phyloP scores from a whole-genome alignment of 169 alveolate species.

The Plasmodium coatneyi region DNA sequence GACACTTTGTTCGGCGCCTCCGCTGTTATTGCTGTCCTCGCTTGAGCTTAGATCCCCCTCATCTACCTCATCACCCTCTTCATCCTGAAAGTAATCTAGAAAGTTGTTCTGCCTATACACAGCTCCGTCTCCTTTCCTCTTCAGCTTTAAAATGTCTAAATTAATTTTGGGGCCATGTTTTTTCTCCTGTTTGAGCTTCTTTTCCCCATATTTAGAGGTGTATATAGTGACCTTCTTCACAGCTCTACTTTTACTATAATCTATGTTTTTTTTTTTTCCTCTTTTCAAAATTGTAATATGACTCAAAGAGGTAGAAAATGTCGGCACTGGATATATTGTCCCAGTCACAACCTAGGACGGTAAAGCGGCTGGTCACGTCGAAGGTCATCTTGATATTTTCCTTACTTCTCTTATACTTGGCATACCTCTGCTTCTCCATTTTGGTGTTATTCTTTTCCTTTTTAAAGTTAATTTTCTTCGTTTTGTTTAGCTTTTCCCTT shows the following conservation, averaged over 20 bases:
- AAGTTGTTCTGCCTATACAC: conserved; percentile 61
- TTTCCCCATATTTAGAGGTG: conserved; percentile 94
- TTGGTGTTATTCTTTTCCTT: conserved; percentile 47
- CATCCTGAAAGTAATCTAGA: conserved; percentile 72
- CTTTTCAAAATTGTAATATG: conserved; percentile 85
- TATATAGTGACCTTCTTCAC: conserved; percentile 92
- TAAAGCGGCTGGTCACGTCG: conserved; percentile 91
- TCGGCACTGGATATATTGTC: conserved; percentile 94
- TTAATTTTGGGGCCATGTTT: conserved; percentile 92
- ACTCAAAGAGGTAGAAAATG: conserved; percentile 91
- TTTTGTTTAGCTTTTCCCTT: conserved; percentile 10
- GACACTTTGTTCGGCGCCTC: not conserved
- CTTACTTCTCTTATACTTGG: conserved; percentile 35
- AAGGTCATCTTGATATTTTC: conserved; percentile 53
- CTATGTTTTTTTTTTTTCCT: conserved; percentile 77
- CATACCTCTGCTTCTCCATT: not conserved
- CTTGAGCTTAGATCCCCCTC: conserved; percentile 7
- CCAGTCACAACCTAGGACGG: conserved; percentile 98
- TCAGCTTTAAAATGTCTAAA: not conserved
- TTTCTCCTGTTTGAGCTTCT: conserved; percentile 92
- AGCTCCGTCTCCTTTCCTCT: conserved; percentile 19
- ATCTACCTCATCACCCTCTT: conserved; percentile 7
- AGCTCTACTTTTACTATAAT: conserved; percentile 83
- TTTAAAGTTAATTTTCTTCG: conserved; percentile 37
- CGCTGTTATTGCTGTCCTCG: not conserved